A percentile compares a stretch with the other conserved stretches of the same genome.
These are phyloP conservation scores for Didymella sp. DNA, from an alignment of 2,329 filamentous ascomycete genomes.

Conservation along the genomic window DNA sequence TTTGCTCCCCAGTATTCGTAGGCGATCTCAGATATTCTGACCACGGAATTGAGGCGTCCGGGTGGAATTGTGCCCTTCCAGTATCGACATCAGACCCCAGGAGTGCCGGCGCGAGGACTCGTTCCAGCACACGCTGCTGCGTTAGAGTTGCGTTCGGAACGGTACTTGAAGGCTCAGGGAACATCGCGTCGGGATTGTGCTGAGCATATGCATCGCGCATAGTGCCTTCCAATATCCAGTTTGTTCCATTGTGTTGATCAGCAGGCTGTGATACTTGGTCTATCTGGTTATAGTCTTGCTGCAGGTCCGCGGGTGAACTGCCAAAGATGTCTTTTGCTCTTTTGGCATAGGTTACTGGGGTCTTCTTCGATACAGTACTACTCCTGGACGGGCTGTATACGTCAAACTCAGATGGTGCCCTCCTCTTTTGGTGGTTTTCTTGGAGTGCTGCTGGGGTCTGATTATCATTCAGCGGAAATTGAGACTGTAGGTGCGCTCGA, in stretches of 20 bases:
- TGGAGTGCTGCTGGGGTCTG: not conserved
- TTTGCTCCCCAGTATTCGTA: slow-evolving; percentile 19
- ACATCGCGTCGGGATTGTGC: slow-evolving; percentile 52
- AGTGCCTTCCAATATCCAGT: slow-evolving; percentile 41
- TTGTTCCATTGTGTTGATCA: slow-evolving; percentile 4
- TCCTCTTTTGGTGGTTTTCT: not conserved
- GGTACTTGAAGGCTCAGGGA: slow-evolving; percentile 53
- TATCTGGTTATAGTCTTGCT: not conserved
- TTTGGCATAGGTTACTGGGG: slow-evolving; percentile 21
- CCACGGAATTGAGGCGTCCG: slow-evolving; percentile 46
- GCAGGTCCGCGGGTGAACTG: slow-evolving; percentile 5
- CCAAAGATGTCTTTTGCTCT: slow-evolving; percentile 18
- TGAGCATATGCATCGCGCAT: slow-evolving; percentile 46
- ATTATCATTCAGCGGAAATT: slow-evolving; percentile 13
- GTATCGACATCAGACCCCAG: slow-evolving; percentile 31
- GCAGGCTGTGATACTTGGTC: not conserved
- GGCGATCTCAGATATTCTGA: slow-evolving; percentile 44
- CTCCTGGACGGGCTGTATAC: not conserved
- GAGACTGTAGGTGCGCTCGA: slow-evolving; percentile 33
- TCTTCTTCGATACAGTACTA: slow-evolving; percentile 2
- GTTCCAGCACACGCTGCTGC: slow-evolving; percentile 51
- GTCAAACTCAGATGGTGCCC: not conserved
- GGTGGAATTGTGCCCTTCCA: slow-evolving; percentile 24
- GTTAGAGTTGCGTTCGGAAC: slow-evolving; percentile 52
- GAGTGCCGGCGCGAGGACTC: slow-evolving; percentile 37